Base-by-base conservation (phyloP, 148 eudicot genomes). In the Spergularia bocconei region DNA sequence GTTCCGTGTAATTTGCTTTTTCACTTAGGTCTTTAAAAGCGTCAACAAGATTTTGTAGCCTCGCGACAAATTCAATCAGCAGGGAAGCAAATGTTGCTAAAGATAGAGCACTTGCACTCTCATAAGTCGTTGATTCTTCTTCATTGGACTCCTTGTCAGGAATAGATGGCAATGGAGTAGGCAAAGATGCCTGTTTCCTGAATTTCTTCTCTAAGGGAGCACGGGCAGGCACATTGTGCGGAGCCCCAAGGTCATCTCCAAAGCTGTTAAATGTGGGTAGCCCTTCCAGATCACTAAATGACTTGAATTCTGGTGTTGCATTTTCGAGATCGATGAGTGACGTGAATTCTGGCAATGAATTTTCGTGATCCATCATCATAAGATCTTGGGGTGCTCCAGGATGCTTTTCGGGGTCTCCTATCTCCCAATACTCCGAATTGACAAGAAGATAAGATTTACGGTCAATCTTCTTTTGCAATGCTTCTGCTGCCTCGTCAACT, bases 31-130 rank as follows among this genome's bases (percentile, higher is more conserved):
- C 95, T 65, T 87, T 81, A 41, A 86, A 90, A 4, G 88, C 68
- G 54, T 90, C 91, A 57, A 90, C 95, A 70, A 92, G 67, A 79
- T 90, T 84, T 60, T 89, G 90, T 74, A 92, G 93, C 85, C 95
- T 85, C 0, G 95, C 97, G 11, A 92, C 95, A 77, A 92, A 92
- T 72, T 90, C 97, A 41, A 90, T 86, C 67, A 92, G 59, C 70
- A 87, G 90, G 4, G 95, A 86, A 6, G 88, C 82, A 82, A 90
- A 92, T 2, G 93, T 90, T 2, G 91, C 94, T 79, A 90, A 74
- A 62, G 97, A 88, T 80, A 92, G 71, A 10, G 88, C 85, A 74
- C 91, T 87, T 20, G 97, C 97, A 57, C 87, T 92, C 77, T 87
- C 88, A 63, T 86, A 90, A 9, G 89, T 84, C 81, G 83, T 87